Conservation (phyloP, 2,329 filamentous ascomycete genomes). For the Hypoxylon sp. region DNA sequence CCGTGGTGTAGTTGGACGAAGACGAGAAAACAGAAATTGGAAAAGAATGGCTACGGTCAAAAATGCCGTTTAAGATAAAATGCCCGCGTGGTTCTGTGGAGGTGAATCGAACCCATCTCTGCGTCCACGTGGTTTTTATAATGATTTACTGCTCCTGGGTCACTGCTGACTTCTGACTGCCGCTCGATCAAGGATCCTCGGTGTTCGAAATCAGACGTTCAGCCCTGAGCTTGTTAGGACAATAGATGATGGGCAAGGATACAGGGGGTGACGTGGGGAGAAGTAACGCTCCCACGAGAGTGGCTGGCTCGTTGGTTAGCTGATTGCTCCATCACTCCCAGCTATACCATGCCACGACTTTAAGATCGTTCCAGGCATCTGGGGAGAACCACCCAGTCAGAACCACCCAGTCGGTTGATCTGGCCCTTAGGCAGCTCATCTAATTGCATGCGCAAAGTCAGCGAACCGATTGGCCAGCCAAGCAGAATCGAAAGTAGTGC, state of each 20-base stretch:
- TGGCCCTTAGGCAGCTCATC: background rate
- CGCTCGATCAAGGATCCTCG: conserved; percentile 3
- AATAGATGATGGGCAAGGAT: conserved; percentile 5
- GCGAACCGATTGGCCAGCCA: background rate
- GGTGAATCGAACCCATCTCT: conserved; percentile 9
- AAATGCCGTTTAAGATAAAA: background rate
- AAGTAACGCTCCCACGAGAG: conserved; percentile 10
- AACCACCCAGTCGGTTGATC: background rate
- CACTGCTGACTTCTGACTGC: background rate
- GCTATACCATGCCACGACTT: conserved; percentile 11
- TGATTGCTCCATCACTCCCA: conserved; percentile 1
- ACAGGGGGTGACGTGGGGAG: conserved; percentile 27
- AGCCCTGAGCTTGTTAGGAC: conserved; percentile 2
- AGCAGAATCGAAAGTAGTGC: background rate
- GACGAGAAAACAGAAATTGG: conserved; percentile 1
- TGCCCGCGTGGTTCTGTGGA: background rate
- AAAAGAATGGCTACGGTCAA: conserved; percentile 14
- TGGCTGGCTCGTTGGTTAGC: conserved; percentile 13
- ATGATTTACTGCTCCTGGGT: conserved; percentile 13
- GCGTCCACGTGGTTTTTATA: conserved; percentile 14
- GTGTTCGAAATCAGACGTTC: conserved; percentile 8
- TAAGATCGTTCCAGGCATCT: conserved; percentile 17
- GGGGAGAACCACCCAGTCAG: conserved; percentile 1
- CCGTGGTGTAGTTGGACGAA: conserved; percentile 5
- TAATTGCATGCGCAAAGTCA: conserved; percentile 1